Evolutionary conservation across 495 filamentous ascomycete genomes (phyloP).

Genomic region (Penicillium herquei): DNA sequence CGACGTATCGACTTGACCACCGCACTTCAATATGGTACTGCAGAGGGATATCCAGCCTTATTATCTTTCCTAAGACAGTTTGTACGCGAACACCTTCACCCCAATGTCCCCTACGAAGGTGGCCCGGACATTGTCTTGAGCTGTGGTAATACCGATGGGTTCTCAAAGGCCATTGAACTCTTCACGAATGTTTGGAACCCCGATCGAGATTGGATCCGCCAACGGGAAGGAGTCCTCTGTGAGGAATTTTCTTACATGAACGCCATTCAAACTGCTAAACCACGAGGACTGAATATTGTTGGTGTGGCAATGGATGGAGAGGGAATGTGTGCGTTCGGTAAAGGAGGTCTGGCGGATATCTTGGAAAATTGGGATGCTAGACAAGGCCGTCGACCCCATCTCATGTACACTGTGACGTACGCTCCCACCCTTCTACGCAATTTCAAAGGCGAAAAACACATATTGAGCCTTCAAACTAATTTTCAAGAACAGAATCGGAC

Average conservation of each 20-base stretch:
- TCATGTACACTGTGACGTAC: slow-evolving; percentile 90
- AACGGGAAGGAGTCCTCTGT: slow-evolving; percentile 68
- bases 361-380: slow-evolving; percentile 75
- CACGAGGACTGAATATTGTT: slow-evolving; percentile 68
- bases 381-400: slow-evolving; percentile 71
- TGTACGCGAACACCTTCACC: slow-evolving; percentile 72
- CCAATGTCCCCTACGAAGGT: slow-evolving; percentile 70
- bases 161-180: slow-evolving; percentile 70
- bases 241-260: slow-evolving; percentile 80
- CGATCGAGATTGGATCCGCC: slow-evolving; percentile 60
- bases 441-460: too few relatives aligned
- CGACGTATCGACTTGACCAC: slow-evolving; percentile 76
- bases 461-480: background rate
- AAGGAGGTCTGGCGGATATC: slow-evolving; percentile 72
- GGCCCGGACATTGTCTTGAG: slow-evolving; percentile 77
- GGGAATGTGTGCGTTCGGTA: slow-evolving; percentile 68
- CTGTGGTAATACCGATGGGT: slow-evolving; percentile 80
- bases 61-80: slow-evolving; percentile 75
- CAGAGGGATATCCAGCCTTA: slow-evolving; percentile 74
- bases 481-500: slow-evolving; percentile 62
- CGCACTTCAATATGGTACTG: slow-evolving; percentile 82
- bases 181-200: slow-evolving; percentile 72
- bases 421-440: slow-evolving; percentile 24
- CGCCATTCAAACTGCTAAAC: slow-evolving; percentile 61
- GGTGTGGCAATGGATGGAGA: slow-evolving; percentile 72